Evolutionary conservation across 2,329 filamentous ascomycete genomes (phyloP), one percentile per base, ranked within the genome.

Genomic region (Fusarium papillatum): DNA sequence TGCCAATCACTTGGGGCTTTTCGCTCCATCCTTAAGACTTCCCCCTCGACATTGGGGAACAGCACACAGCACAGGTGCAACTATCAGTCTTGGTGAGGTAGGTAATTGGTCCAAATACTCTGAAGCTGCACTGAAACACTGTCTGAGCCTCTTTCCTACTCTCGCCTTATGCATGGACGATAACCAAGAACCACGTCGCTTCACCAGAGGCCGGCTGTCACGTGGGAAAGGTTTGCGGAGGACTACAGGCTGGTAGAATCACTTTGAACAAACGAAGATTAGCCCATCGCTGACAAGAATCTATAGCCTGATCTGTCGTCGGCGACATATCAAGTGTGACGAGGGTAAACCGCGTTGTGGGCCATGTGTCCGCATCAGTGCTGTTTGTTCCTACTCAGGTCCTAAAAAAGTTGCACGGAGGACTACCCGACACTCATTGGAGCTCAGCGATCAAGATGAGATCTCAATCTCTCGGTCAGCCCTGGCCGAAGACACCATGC

Each of bases 91-190:
- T 1, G 10, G 10, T 1, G 19, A 43, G 39, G 2, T 13, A 43
- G 39, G 2, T 13, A 5, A 43, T 43, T 43, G 39, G 39, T 26
- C 26, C 26, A 26, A 26, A 26, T 26, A 26, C 26, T 26, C 26
- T 26, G 26, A 26, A 26, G 26, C 26, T 26, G 26, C 26, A 26
- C 26, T 26, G 26, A 26, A 26, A 26, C 26, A 26, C 26, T 26
- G 26, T 26, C 26, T 26, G 26, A 26, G 26, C 26, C 26, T 26
- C 26, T 26, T 26, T 26, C 26, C 26, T 26, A 26, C 26, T 26
- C 26, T 26, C 26, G 26, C 5, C 29, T 29, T 29, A 10, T 95
- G 74, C 92, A 94, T 79, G 93, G 83, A 70, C 9, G 14, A 38
- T 38, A 16, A 46, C 55, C 26, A 64, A 29, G 53, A 55, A 60